Evolutionary conservation across 768 basidiomycete species (phyloP), one percentile per base, ranked within the genome.

Genomic region (Daedaleopsis sinensis): DNA sequence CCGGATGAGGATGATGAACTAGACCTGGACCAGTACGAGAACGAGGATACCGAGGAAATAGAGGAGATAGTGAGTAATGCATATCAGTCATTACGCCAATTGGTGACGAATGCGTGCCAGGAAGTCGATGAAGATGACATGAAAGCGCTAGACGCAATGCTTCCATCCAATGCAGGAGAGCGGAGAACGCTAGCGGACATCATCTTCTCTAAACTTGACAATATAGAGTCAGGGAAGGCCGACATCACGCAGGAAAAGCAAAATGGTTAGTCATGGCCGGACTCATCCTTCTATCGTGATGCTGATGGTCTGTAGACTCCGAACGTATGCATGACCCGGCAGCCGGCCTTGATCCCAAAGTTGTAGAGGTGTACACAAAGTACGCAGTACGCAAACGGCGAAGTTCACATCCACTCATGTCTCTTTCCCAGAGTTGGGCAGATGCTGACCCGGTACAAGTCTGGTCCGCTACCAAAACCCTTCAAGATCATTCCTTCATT

Each of bases 401-500:
- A 32, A 18, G 44, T 52, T 42, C 48, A n/a, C 37, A 21, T n/a
- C 23, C n/a, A 46, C 49, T 44, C 38, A 55, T 39, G 27, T 15
- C 8, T 13, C 47, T 47, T 70, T 24, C 21, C 0, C 71, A 98
- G 96, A 78, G 83, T 98, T 56, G 97, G 94, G 18, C 75, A 83
- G 61, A 86, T 96, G 62, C 83, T 99, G 36, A 88, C 84, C 46
- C 87, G 88, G 58, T 98, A 99, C 80, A 93, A 91, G 68, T 95
- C 95, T 15, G 96, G 96, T 0, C 88, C 95, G 1, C 83, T 99
- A 1, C 97, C 97, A 35, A 98, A 98, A 77, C 82, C 95, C 3
- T 96, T 99, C 86, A 99, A 99, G 80, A 91, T 99, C 63, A 91
- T 99, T 49, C 97, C 97, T 21, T 91, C 96, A 12, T 86, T 98